Evolutionary conservation across 2,329 filamentous ascomycete genomes (phyloP), one percentile per base, ranked within the genome.

Genomic region (Fonsecaea nubica): DNA sequence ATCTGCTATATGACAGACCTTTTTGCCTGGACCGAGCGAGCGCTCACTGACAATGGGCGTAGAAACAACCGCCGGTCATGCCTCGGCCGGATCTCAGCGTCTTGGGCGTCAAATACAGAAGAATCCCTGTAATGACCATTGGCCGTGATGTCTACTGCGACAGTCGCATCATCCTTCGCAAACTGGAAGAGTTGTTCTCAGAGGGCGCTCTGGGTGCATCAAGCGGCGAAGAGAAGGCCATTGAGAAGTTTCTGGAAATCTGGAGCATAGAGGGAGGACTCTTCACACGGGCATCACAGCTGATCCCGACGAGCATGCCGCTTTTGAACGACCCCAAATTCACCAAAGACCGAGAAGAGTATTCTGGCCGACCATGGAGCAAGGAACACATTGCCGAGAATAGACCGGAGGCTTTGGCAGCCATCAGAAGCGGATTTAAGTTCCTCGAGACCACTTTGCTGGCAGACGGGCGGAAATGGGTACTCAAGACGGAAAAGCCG

Each of bases 131-230:
- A 58, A 77, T 92, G 58, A 79, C 86, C 25, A 87, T 92, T 71
- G 89, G 88, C 15, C 81, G 85, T 5, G 86, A 91, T 73, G 79
- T 92, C 52, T 92, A 91, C 79, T 80, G 87, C 67, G 90, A 92
- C 80, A 88, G 88, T 1, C 86, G 88, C 2, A 83, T 92, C 25
- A 92, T 92, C 72, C 76, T 92, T 21, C 77, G 77, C 32, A 89
- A 87, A 75, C 85, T 92, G 1, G 70, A 72, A 50, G 72, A 79
- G 1, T 78, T 85, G 40, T 86, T 85, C 74, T 84, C 84, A 0
- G 69, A 80, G 2, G 75, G 79, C 13, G 74, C 80, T 73, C 66
- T 81, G 67, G 78, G 79, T 42, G 75, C 80, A 38, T 71, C 77
- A 1, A 74, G 75, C 35, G 74, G 76, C 2, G 80, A 84, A 8